These are phyloP conservation scores for Anaeromyces robustus DNA, from an alignment of 192 early-diverging fungal genomes.

Conservation along the genomic window DNA sequence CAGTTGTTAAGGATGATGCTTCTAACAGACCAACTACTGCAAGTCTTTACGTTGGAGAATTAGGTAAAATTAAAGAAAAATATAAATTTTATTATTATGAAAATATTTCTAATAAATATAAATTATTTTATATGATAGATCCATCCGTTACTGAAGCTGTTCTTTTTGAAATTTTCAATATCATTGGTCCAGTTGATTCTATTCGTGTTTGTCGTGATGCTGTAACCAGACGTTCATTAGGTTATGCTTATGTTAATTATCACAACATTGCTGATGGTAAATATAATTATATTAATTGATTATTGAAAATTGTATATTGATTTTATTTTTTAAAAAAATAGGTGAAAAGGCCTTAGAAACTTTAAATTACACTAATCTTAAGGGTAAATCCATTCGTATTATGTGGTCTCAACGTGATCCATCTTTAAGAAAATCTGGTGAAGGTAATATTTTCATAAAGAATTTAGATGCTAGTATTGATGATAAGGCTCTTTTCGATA, in stretches of 20 bases:
- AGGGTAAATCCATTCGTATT: conserved; percentile 90
- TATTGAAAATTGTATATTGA: no score
- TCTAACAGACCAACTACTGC: conserved; percentile 10
- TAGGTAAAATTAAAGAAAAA: conserved; percentile 21
- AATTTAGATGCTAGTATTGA: conserved; percentile 94
- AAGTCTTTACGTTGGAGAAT: conserved; percentile 91
- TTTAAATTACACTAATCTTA: conserved; percentile 92
- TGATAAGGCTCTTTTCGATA: conserved; percentile 98
- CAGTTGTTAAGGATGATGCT: not conserved
- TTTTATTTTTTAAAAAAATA: no score
- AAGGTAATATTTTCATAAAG: conserved; percentile 99
- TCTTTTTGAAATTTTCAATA: conserved; percentile 94
- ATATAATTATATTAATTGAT: conserved; percentile 1
- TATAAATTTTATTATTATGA: no score
- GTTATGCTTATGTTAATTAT: conserved; percentile 99
- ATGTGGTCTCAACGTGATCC: conserved; percentile 99
- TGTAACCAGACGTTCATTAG: conserved; percentile 85
- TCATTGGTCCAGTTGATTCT: conserved; percentile 82
- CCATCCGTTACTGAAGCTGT: conserved; percentile 92
- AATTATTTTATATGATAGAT: conserved; percentile 27
- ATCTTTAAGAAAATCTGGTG: conserved; percentile 70
- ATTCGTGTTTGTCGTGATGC: conserved; percentile 98
- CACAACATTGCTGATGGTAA: conserved; percentile 68
- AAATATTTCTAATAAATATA: no score
- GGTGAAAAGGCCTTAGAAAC: conserved; percentile 80